phyloP scores from a whole-genome alignment of 345 rosid genomes.

The Heritiera littoralis region DNA sequence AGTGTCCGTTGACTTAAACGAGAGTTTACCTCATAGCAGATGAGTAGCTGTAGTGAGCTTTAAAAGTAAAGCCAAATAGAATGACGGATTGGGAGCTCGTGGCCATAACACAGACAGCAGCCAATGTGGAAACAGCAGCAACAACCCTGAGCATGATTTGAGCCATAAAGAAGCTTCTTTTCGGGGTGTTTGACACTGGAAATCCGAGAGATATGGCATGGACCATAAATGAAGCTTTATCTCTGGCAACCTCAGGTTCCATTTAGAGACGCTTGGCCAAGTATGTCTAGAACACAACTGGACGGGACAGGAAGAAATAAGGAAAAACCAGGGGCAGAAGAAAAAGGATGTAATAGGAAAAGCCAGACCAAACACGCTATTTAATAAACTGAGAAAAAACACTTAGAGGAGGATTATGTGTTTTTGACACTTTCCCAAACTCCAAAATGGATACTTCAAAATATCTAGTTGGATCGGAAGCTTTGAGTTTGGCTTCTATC shows the following conservation, averaged over 20 bases:
- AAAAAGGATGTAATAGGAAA: not conserved
- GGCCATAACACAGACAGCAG: slow-evolving; percentile 40
- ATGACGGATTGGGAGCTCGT: slow-evolving; percentile 33
- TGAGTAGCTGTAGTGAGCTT: slow-evolving; percentile 40
- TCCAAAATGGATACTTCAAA: no score
- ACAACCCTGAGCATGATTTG: slow-evolving; percentile 41
- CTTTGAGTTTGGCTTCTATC: not conserved
- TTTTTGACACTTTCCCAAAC: not conserved
- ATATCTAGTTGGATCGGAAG: not conserved
- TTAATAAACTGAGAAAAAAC: slow-evolving; percentile 6
- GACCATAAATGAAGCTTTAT: slow-evolving; percentile 9
- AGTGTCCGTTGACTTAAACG: not conserved
- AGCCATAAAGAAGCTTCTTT: slow-evolving; percentile 28
- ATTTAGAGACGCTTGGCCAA: slow-evolving; percentile 14
- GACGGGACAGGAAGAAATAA: not conserved
- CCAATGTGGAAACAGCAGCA: slow-evolving; percentile 42
- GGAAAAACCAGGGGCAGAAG: not conserved
- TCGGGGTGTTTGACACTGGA: not conserved
- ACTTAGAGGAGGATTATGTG: not conserved
- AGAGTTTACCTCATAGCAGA: slow-evolving; percentile 48
- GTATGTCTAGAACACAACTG: not conserved
- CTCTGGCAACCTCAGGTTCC: slow-evolving; percentile 14
- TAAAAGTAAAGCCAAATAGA: slow-evolving; percentile 29
- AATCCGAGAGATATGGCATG: slow-evolving; percentile 17
- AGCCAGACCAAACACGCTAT: not conserved